Percentiles rank a stretch among this genome's conserved stretches.
Evolutionary conservation across 2,329 filamentous ascomycete species (phyloP).

Genomic region (Beauveria scarabaeidicola): DNA sequence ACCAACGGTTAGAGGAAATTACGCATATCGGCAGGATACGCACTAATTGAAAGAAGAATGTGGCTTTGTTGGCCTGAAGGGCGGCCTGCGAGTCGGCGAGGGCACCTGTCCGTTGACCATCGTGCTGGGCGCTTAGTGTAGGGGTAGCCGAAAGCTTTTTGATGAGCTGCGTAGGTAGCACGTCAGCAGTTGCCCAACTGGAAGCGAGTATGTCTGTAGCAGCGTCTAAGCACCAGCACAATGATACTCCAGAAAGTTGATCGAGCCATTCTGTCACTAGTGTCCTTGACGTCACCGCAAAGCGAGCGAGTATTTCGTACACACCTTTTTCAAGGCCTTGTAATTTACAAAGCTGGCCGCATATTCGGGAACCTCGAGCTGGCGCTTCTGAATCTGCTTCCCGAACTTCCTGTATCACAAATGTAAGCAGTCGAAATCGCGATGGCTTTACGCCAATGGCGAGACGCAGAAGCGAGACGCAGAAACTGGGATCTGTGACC

Average conservation of each 20-base stretch:
- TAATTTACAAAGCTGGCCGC: conserved; percentile 98
- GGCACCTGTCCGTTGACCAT: conserved; percentile 38
- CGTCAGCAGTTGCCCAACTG: background rate
- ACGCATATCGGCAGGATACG: conserved; percentile 22
- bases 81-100: conserved; percentile 72
- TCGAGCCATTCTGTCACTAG: background rate
- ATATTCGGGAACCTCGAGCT: conserved; percentile 99
- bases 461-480: background rate
- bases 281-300: background rate
- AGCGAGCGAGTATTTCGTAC: conserved; percentile 14
- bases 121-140: conserved; percentile 68
- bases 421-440: background rate
- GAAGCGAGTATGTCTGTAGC: background rate
- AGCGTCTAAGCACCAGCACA: background rate
- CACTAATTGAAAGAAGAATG: conserved; percentile 97
- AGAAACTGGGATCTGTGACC: background rate
- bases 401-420: conserved; percentile 80
- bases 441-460: background rate
- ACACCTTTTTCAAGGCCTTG: conserved; percentile 96
- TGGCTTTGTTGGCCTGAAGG: conserved; percentile 92
- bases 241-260: background rate
- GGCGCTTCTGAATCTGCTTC: conserved; percentile 97
- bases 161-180: conserved; percentile 64
- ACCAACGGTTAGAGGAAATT: conserved; percentile 29
- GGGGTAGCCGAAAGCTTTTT: conserved; percentile 94